Conservation (phyloP, 805 yeast species). For the Zygosaccharomyces bailii region DNA sequence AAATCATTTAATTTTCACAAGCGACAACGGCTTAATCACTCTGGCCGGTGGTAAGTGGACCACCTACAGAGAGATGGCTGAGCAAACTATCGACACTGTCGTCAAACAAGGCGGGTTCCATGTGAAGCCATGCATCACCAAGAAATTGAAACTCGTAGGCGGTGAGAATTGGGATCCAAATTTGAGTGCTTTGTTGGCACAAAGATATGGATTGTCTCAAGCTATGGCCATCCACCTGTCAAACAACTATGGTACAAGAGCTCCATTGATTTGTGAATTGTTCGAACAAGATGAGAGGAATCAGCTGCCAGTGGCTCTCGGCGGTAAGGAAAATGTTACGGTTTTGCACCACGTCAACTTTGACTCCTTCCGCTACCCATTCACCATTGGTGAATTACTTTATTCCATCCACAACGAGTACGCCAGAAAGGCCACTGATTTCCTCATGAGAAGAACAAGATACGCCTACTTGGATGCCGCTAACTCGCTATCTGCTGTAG, state of each 20-base stretch:
- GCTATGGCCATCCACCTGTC: constrained; percentile 78
- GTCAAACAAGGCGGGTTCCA: constrained; percentile 46
- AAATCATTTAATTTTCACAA: constrained; percentile 73
- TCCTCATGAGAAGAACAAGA: constrained; percentile 89
- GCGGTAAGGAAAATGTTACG: constrained; percentile 37
- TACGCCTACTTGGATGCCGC: constrained; percentile 86
- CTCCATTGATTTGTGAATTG: constrained; percentile 68
- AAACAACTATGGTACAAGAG: constrained; percentile 84
- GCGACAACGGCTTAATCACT: constrained; percentile 76
- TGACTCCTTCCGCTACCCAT: constrained; percentile 65
- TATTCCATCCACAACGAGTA: constrained; percentile 82
- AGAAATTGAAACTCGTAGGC: constrained; percentile 61
- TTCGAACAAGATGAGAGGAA: constrained; percentile 50
- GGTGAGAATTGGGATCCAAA: constrained; percentile 76
- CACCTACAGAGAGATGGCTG: constrained; percentile 96
- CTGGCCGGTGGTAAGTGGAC: constrained; percentile 99
- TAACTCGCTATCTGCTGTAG: constrained; percentile 76
- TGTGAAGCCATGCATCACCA: constrained; percentile 42
- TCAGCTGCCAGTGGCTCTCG: constrained; percentile 64
- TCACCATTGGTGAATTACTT: constrained; percentile 84
- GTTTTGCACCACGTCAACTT: constrained; percentile 24
- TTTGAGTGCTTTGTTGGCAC: constrained; percentile 73
- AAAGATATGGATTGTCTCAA: constrained; percentile 68
- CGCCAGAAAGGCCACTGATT: constrained; percentile 82
- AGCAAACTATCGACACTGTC: constrained; percentile 81